Percentiles rank a stretch among this genome's conserved stretches.
These are phyloP conservation scores for Podospora anserina DNA, from an alignment of 495 filamentous ascomycete species.

Conservation along the genomic window DNA sequence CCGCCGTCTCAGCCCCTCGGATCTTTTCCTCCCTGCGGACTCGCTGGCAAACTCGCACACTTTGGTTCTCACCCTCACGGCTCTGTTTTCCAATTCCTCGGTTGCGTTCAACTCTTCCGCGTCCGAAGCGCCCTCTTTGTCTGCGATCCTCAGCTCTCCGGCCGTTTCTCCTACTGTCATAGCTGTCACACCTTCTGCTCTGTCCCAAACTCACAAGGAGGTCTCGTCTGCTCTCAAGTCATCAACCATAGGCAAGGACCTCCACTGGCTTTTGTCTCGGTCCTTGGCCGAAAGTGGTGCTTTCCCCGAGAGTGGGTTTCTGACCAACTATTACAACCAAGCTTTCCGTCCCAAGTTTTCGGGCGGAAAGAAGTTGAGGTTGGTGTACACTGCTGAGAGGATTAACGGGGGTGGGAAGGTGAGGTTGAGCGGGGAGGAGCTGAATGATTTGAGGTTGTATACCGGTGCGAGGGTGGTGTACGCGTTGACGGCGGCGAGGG, in stretches of 20 bases:
- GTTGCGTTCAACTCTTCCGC: conserved; percentile 88
- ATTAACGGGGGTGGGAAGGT: conserved; percentile 41
- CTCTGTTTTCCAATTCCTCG: conserved; percentile 77
- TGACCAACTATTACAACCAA: conserved; percentile 59
- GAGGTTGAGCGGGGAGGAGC: conserved; percentile 57
- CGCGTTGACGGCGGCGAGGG: conserved; percentile 72
- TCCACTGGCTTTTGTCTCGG: conserved; percentile 66
- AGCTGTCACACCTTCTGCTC: conserved; percentile 70
- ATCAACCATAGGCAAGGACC: conserved; percentile 42
- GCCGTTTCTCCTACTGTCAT: conserved; percentile 79
- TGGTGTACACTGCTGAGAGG: conserved; percentile 66
- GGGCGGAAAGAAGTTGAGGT: conserved; percentile 67
- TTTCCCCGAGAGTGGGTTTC: conserved; percentile 65
- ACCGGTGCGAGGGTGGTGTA: conserved; percentile 80
- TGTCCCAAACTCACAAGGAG: conserved; percentile 58
- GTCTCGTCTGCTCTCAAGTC: conserved; percentile 46
- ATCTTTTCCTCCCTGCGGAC: conserved; percentile 87
- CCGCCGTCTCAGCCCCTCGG: conserved; percentile 67
- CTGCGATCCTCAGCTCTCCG: conserved; percentile 46
- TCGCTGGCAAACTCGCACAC: conserved; percentile 75
- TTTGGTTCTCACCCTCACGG: conserved; percentile 74
- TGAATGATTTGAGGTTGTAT: conserved; percentile 77
- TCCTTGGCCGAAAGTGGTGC: conserved; percentile 64
- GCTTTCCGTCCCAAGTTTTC: conserved; percentile 49
- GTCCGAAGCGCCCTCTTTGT: conserved; percentile 62